Percentiles rank a stretch among this genome's conserved stretches.
Evolutionary conservation across 148 eudicot species (phyloP).

Genomic region (Oxyria digyna): DNA sequence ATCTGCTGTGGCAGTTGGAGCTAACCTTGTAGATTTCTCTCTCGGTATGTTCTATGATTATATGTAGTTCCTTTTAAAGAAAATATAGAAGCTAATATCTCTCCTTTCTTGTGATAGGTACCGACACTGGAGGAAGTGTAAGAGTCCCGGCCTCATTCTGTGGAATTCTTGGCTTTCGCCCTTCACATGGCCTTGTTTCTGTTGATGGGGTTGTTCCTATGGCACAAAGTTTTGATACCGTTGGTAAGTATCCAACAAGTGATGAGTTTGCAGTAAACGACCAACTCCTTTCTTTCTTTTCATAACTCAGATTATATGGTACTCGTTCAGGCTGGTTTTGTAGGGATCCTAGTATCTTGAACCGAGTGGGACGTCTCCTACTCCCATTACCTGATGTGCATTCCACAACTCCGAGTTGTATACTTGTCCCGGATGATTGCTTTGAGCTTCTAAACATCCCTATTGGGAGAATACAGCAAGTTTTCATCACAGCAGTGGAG

Average conservation of each 20-base stretch:
- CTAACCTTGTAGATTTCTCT: constrained; percentile 67
- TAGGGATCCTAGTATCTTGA: constrained; percentile 53
- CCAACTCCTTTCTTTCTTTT: no score
- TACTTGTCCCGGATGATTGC: constrained; percentile 72
- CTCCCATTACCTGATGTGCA: constrained; percentile 27
- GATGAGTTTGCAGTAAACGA: neutral
- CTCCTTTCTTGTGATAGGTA: constrained; percentile 26
- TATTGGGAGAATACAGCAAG: constrained; percentile 28
- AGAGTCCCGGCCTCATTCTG: constrained; percentile 89
- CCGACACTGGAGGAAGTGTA: constrained; percentile 97
- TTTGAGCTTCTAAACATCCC: constrained; percentile 66
- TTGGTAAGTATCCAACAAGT: constrained; percentile 35
- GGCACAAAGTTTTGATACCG: constrained; percentile 97
- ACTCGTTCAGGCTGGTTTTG: constrained; percentile 81
- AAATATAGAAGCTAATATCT: neutral
- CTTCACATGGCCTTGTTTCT: constrained; percentile 74
- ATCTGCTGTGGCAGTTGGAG: constrained; percentile 89
- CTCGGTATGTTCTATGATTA: constrained; percentile 25
- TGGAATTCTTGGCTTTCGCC: constrained; percentile 84
- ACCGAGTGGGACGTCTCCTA: constrained; percentile 49
- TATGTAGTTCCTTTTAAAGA: neutral
- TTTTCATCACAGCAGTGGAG: constrained; percentile 41
- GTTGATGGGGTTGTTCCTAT: constrained; percentile 73
- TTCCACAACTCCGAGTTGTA: constrained; percentile 24
- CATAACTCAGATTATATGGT: no score